Conservation (phyloP, 2,329 filamentous ascomycete genomes). For the Grosmannia penicillata region DNA sequence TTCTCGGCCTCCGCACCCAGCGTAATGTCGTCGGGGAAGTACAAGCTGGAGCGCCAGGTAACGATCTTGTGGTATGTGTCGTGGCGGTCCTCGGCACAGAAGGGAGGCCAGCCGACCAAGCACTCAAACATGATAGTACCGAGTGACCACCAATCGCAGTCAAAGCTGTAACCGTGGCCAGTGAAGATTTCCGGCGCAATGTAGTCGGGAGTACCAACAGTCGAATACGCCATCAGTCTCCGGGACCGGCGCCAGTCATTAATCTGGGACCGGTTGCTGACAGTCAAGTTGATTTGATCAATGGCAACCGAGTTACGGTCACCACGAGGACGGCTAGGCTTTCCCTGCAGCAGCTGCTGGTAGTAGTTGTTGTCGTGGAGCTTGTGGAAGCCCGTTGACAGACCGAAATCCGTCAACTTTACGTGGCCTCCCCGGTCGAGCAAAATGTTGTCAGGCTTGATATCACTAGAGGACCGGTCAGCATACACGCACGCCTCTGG, state of each 20-base stretch:
- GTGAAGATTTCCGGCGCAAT: constrained; percentile 98
- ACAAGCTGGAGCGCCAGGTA: constrained; percentile 89
- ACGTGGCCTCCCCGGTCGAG: constrained; percentile 92
- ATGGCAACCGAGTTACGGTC: constrained; percentile 91
- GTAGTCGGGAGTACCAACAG: constrained; percentile 94
- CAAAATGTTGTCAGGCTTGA: constrained; percentile 97
- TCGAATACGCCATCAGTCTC: constrained; percentile 92
- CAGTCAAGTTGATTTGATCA: constrained; percentile 95
- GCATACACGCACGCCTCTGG: no score
- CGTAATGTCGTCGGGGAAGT: constrained; percentile 91
- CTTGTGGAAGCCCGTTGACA: constrained; percentile 96
- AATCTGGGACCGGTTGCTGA: constrained; percentile 94
- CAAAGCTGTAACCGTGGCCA: constrained; percentile 86
- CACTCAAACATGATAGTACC: constrained; percentile 99
- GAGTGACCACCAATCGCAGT: constrained; percentile 98
- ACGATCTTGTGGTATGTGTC: constrained; percentile 99
- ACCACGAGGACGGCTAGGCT: constrained; percentile 52
- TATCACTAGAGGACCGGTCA: constrained; percentile 48
- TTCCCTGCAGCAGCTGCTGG: constrained; percentile 80
- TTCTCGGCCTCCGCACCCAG: constrained; percentile 81
- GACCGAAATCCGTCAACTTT: constrained; percentile 94
- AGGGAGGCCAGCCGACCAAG: constrained; percentile 94
- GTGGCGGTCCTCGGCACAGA: constrained; percentile 94
- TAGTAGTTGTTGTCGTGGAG: constrained; percentile 98
- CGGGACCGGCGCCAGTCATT: constrained; percentile 98